Evolutionary conservation across 306 rosid species (phyloP), one percentile per base, ranked within the genome.

Genomic region (Dalbergia oliveri): DNA sequence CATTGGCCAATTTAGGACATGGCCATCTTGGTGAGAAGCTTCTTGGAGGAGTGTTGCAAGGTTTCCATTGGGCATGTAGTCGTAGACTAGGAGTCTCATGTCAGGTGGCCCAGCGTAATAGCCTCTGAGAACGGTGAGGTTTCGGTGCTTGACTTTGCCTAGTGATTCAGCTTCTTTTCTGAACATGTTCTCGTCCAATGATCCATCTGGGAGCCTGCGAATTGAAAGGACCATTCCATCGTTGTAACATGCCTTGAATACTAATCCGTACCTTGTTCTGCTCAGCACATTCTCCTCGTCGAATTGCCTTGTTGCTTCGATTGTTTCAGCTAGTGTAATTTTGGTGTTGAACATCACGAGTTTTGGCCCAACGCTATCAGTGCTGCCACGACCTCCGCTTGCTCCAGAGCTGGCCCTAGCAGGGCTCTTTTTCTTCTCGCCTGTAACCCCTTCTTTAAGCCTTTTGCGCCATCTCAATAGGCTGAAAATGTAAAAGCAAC

Each of bases 11-110:
- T 94, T 94, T 12, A 94, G 87, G 62, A 94, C 98, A 79, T 94
- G 98, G 4, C 98, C 98, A 47, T 94, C 98, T 86, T 94, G 98
- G 83, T 94, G 97, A 51, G 98, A 90, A 57, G 98, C 98, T 89
- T 94, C 98, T 87, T 94, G 98, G 63, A 94, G 97, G 66, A 94
- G 94, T n/a, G 97, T 94, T 18, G 94, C 98, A 0, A 94, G 97
- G 87, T 94, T 94, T 47, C 98, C 98, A 34, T 94, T 94, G 14
- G 98, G 98, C 98, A 94, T 94, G 94, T 94, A 94, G 69, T 94
- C 98, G 19, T 88, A 88, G 66, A 87, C 96, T 5, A 89, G 70
- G 26, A 94, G 98, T 73, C 97, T 87, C 86, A 91, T 75, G 72
- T 90, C 92, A 0, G 98, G 91, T 45, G 97, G 86, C 1, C 93